A percentile compares a stretch with the other conserved stretches of the same genome.
Conservation (phyloP, 169 alveolate genomes). For the Eimeria praecox region DNA sequence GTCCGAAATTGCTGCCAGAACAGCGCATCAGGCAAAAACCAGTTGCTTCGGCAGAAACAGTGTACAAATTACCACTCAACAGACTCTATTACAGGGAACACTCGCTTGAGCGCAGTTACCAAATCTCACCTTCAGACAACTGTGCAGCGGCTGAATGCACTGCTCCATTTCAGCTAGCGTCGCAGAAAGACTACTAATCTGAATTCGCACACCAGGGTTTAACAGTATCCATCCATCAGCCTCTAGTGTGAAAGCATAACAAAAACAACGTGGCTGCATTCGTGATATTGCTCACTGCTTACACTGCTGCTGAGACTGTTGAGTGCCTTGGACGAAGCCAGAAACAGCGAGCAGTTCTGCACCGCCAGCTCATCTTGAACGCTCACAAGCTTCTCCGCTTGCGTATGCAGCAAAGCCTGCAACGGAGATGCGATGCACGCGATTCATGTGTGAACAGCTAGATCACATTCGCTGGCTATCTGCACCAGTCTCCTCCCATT, state of each 20-base stretch:
- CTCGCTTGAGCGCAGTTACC: background rate
- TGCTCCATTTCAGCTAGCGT: conserved; percentile 53
- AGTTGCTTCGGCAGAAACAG: background rate
- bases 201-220: background rate
- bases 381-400: conserved; percentile 35
- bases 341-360: conserved; percentile 64
- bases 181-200: conserved; percentile 26
- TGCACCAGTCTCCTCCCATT: background rate
- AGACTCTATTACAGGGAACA: background rate
- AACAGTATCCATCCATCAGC: background rate
- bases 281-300: background rate
- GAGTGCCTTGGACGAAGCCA: conserved; percentile 63
- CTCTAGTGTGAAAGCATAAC: background rate
- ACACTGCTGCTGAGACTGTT: conserved; percentile 60
- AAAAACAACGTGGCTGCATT: background rate
- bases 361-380: conserved; percentile 63
- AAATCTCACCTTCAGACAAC: conserved; percentile 51
- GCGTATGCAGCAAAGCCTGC: conserved; percentile 55
- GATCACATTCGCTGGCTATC: background rate
- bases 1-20: conserved; percentile 47
- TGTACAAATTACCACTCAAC: background rate
- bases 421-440: background rate
- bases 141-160: conserved; percentile 62
- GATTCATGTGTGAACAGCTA: background rate
- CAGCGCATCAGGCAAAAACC: background rate